Percentiles rank a stretch among this genome's conserved stretches.
These are phyloP conservation scores for Yamadazyma sp. DNA, from an alignment of 1,139 yeast genomes.

Conservation along the genomic window DNA sequence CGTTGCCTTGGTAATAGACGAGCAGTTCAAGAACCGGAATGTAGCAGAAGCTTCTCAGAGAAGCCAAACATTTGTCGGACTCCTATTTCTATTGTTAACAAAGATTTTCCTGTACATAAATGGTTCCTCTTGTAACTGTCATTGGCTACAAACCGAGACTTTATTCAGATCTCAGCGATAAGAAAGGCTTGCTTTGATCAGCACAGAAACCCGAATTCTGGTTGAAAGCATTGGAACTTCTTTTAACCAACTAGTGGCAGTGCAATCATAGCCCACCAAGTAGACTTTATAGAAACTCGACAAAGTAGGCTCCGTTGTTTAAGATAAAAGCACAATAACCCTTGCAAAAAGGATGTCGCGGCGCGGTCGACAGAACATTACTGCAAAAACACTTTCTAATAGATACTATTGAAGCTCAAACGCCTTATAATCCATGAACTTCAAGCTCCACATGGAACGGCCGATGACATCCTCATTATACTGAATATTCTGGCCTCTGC, in stretches of 20 bases:
- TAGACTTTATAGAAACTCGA: too few relatives aligned
- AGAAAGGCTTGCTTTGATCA: too few relatives aligned
- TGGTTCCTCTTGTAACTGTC: too few relatives aligned
- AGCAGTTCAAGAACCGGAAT: not conserved
- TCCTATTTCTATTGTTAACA: not conserved
- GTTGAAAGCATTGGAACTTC: too few relatives aligned
- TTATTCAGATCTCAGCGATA: too few relatives aligned
- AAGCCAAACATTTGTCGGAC: not conserved
- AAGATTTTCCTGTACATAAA: not conserved
- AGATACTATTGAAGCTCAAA: not conserved
- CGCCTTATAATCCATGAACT: not conserved
- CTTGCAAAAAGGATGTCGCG: not conserved
- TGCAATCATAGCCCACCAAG: too few relatives aligned
- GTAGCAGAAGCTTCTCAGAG: not conserved
- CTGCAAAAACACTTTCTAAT: too few relatives aligned
- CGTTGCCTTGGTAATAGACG: slow-evolving; percentile 4
- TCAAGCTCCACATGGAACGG: slow-evolving; percentile 1
- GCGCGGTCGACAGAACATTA: not conserved
- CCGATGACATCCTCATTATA: not conserved
- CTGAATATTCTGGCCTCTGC: not conserved
- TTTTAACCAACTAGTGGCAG: too few relatives aligned
- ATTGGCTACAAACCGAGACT: too few relatives aligned
- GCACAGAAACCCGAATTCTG: too few relatives aligned
- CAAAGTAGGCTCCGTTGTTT: too few relatives aligned
- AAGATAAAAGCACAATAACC: too few relatives aligned